phyloP scores from a whole-genome alignment of 176 grass and related monocot genomes.

The Microstegium vimineum region DNA sequence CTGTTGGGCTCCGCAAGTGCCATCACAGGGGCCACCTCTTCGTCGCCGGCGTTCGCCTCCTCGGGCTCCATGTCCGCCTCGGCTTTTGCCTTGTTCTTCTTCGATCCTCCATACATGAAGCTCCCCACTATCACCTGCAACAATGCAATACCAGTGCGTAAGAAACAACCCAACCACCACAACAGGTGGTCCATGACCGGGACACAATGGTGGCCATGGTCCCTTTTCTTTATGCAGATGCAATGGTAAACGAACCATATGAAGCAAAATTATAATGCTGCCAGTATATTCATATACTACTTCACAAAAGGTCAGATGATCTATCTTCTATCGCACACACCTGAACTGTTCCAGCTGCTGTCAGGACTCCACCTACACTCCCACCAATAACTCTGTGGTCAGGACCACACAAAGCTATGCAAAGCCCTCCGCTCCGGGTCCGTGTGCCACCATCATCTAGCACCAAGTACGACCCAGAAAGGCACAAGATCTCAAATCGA shows the following conservation, averaged over 20 bases:
- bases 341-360: constrained; percentile 88
- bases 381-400: constrained; percentile 86
- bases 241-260: background rate
- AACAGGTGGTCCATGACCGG: background rate
- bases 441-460: constrained; percentile 59
- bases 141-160: background rate
- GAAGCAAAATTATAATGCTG: background rate
- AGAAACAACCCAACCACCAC: background rate
- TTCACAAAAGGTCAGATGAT: background rate
- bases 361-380: constrained; percentile 62
- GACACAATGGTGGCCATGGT: no score
- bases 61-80: constrained; percentile 23
- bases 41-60: constrained; percentile 22
- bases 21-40: constrained; percentile 10
- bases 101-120: constrained; percentile 65
- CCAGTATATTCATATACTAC: background rate
- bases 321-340: constrained; percentile 21
- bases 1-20: constrained; percentile 11
- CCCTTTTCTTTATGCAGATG: background rate
- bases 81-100: constrained; percentile 55
- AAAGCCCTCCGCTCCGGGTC: constrained; percentile 62
- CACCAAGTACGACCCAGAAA: constrained; percentile 86
- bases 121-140: constrained; percentile 69
- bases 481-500: constrained; percentile 82
- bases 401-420: constrained; percentile 74